Evolutionary conservation across 2,329 filamentous ascomycete genomes (phyloP), one percentile per base, ranked within the genome.

Genomic region (Drechmeria coniospora): DNA sequence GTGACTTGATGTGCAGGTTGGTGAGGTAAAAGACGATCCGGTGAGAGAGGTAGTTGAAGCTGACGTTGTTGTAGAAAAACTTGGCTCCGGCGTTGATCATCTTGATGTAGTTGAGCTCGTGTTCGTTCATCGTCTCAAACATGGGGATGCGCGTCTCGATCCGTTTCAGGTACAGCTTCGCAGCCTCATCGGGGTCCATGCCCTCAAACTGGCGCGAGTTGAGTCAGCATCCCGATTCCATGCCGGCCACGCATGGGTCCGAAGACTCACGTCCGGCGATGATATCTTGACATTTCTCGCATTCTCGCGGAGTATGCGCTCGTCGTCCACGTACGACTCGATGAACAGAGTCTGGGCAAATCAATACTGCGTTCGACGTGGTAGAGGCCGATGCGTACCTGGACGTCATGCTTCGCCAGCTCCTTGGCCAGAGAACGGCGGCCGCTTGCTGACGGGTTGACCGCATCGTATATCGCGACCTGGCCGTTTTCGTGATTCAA

Each of bases 11-110:
- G 53, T 98, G 90, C 15, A 95, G 64, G 46, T 98, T 98, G 46
- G 93, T 81, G 25, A 98, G 72, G 53, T 95, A 98, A 56, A 98
- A 98, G 30, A 98, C 87, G 39, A 98, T 98, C 34, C 90, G 75
- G 50, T 98, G 86, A 1, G 86, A 92, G 18, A 98, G 68, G 47
- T 98, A 98, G 42, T 86, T 87, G 52, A 98, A 95, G 46, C 79
- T 86, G 49, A 90, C 81, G 40, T 95, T 94, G 59, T 98, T 98
- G 54, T 95, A 87, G 42, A 87, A 79, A 46, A 98, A 79, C 40
- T 83, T 75, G 46, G 87, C 74, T 24, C 90, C 90, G 6, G 90
- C 90, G 42, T 98, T 98, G 50, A 95, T 92, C 87, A 98, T 94
- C 61, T 93, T 94, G 58, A 98, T 87, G 57, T 87, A 98, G 50